Evolutionary conservation across 495 filamentous ascomycete genomes (phyloP), one percentile per base, ranked within the genome.

Genomic region (Aspergillus steynii): DNA sequence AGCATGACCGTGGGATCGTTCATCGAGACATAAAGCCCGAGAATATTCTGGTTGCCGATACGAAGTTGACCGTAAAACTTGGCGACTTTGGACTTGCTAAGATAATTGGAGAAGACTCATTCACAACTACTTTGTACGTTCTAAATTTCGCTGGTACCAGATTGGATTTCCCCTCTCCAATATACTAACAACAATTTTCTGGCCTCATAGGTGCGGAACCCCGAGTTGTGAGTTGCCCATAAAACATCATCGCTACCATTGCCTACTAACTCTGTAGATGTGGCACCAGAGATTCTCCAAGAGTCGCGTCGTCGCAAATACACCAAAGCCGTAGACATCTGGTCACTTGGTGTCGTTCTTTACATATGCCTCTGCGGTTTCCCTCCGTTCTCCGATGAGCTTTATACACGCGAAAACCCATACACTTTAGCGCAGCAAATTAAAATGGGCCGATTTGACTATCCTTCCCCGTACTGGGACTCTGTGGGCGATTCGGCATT

Each of bases 331-430:
- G 96, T 98, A 29, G 96, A 99, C 73, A 82, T 98, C 55, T 99
- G 96, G 96, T 96, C 93, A 0, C 84, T 98, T 15, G 96, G 96
- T 12, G 96, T 99, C 9, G 96, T 98, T n/a, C 84, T 99, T 26
- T 99, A 99, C 74, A 98, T 99, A 65, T 98, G 93, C 70, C 86
- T 99, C 14, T 99, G 96, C 70, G 96, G 96, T 4, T 99, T 98
- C 66, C 95, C 96, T 4, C 96, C 96, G 0, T 99, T 99, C 77
- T 93, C 89, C 2, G 96, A 98, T 63, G 96, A 99, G 73, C 86
- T 98, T 1, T 89, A 84, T 66, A 89, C 86, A 5, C 59, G 72
- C 4, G 86, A 91, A 48, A 89, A 93, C 62, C 96, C 94, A 9
- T 97, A 91, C 64, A 93, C 83, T 0, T 82, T 99, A 15, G 88